These are phyloP conservation scores for Aspergillus pseudotamarii DNA, from an alignment of 2,329 filamentous ascomycete species.

Conservation along the genomic window DNA sequence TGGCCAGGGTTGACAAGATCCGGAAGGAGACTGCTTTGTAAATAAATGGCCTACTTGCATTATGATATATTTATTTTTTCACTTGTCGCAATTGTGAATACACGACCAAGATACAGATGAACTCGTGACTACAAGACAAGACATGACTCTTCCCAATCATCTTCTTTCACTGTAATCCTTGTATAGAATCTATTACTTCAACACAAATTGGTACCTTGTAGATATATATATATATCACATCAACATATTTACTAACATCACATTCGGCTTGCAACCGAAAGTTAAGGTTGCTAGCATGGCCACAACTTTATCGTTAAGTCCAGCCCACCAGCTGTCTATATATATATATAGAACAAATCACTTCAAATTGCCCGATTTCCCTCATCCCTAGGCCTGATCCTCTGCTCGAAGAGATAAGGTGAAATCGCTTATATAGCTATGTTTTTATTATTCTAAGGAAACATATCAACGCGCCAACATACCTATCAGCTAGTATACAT, in stretches of 20 bases:
- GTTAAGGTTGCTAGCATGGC: no score
- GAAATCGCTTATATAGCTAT: no score
- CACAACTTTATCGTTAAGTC: no score
- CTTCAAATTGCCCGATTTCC: no score
- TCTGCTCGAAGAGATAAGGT: no score
- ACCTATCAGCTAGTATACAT: no score
- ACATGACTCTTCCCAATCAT: not conserved
- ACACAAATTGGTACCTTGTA: no score
- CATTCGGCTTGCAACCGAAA: not conserved
- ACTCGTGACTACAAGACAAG: not conserved
- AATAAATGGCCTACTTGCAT: not conserved
- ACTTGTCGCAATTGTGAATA: not conserved
- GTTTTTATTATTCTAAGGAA: no score
- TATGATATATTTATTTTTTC: not conserved
- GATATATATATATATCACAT: not conserved
- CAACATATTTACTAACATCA: not conserved
- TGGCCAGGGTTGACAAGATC: slow-evolving; percentile 30
- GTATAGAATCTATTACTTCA: not conserved
- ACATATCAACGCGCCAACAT: no score
- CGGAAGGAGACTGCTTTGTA: slow-evolving; percentile 26
- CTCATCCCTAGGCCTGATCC: no score
- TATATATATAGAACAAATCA: no score
- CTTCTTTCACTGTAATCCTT: not conserved
- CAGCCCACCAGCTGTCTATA: no score
- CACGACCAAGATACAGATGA: not conserved